Conservation (phyloP, 805 yeast genomes). For the Candida broadrunensis region DNA sequence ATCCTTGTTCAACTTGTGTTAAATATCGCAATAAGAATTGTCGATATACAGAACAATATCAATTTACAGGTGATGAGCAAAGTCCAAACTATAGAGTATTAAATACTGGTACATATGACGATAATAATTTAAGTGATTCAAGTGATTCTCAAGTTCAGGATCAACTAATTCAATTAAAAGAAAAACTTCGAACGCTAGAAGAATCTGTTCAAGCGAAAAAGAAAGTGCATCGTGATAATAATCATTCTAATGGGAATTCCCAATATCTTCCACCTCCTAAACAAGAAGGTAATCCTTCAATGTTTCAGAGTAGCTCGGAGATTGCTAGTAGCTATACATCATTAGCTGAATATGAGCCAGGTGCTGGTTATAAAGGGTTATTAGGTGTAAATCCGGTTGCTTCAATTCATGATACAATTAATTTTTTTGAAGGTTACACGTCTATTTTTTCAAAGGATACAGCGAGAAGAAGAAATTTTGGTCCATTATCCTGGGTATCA, state of each 20-base stretch:
- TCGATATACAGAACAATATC: constrained; percentile 1
- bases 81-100: background rate
- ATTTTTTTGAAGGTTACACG: constrained; percentile 18
- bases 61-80: background rate
- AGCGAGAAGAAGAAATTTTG: constrained; percentile 22
- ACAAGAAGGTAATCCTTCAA: too few species aligned
- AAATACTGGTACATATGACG: background rate
- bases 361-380: background rate
- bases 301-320: too few species aligned
- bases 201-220: constrained; percentile 7
- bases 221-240: background rate
- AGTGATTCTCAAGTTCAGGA: constrained; percentile 4
- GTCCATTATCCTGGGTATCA: constrained; percentile 31
- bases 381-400: constrained; percentile 14
- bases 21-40: constrained; percentile 28
- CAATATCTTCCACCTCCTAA: background rate
- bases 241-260: background rate
- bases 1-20: constrained; percentile 33
- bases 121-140: background rate
- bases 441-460: constrained; percentile 21
- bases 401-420: constrained; percentile 11
- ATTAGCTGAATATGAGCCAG: background rate
- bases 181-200: constrained; percentile 12
- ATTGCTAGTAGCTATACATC: background rate
- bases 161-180: constrained; percentile 11